Base-by-base conservation (phyloP, 1,284 basidiomycete genomes). In the Ceratobasidium papillatum region DNA sequence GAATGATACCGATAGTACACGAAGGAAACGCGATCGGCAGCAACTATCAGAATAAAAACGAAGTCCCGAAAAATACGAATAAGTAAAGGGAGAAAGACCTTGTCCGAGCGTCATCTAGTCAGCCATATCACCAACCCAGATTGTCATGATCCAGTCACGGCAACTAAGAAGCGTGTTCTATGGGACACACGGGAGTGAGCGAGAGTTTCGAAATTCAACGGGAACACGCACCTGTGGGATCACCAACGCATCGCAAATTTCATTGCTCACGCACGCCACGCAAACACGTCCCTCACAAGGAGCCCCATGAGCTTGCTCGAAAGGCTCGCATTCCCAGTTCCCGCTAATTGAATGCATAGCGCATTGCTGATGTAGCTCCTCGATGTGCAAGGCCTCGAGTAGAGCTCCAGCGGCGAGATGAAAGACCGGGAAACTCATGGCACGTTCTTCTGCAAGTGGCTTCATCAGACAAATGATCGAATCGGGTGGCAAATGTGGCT, bases 121-220 rank as follows among this genome's bases (percentile, higher is more conserved):
- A 8, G 27, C 34, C 17, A 34, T 25, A 9, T 30, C 52, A 19
- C 65, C 65, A 38, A 58, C 27, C 65, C 65, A 69, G 36, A 58
- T 43, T 5, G 65, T 43, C 65, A 69, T 69, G 52, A 69, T 58
- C 65, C 65, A 69, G 52, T 69, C 65, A 51, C 65, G 32, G 30
- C 65, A 69, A 52, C 51, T 41, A 5, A 25, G 25, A 7, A 69
- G n/a, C 25, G 65, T 11, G 17, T 58, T 41, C 65, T 69, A 69
- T 3, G 3, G 47, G n/a, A 32, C 5, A 41, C 14, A 14, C 8
- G 45, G 19, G 19, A 47, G 8, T n/a, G 19, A 14, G 51, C 12
- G 27, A 25, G 27, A 7, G 17, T n/a, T 41, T 30, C 63, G 25
- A 32, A 32, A 36, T 11, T 52, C 30, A 14, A 41, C 1, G 38